Evolutionary conservation across 2,329 filamentous ascomycete species (phyloP), one percentile per base, ranked within the genome.

Genomic region (Xylariomycetidae sp.): DNA sequence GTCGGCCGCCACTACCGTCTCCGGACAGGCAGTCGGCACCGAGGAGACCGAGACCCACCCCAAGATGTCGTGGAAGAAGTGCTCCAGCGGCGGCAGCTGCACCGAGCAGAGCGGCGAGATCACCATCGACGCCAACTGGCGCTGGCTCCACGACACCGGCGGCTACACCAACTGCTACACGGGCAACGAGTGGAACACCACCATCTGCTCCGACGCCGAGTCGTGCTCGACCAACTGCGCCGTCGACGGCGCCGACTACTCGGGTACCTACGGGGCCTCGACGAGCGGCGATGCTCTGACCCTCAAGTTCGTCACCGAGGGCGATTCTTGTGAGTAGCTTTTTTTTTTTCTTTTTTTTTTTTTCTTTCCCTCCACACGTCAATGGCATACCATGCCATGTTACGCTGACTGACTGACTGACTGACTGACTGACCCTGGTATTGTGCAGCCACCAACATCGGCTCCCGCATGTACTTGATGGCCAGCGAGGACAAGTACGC

Each of bases 381-480:
- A n/a, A n/a, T n/a, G n/a, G n/a, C n/a, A n/a, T n/a, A n/a, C n/a
- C n/a, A n/a, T n/a, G n/a, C n/a, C n/a, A n/a, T n/a, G n/a, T n/a
- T n/a, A n/a, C n/a, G n/a, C n/a, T n/a, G n/a, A n/a, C n/a, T n/a
- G n/a, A n/a, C n/a, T n/a, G n/a, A n/a, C n/a, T n/a, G 26, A 29
- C 15, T 14, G 24, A 12, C 12, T 29, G 26, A 29, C 26, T 23
- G 18, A 31, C 6, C 15, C 8, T 19, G 16, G n/a, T 16, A 4
- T 6, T 26, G 16, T 10, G n/a, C 27, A 49, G 47, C 47, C 10
- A 53, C 49, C 37, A 63, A 63, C 40, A 47, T 62, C 29, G 58
- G 58, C 10, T 57, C 71, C n/a, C 67, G 76, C 42, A 51, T 76
- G 25, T 80, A 77, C 52, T 61, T 79, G 38, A 66, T 79, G 59